phyloP scores from a whole-genome alignment of 495 filamentous ascomycete genomes.

The Penicillium verhagenii region DNA sequence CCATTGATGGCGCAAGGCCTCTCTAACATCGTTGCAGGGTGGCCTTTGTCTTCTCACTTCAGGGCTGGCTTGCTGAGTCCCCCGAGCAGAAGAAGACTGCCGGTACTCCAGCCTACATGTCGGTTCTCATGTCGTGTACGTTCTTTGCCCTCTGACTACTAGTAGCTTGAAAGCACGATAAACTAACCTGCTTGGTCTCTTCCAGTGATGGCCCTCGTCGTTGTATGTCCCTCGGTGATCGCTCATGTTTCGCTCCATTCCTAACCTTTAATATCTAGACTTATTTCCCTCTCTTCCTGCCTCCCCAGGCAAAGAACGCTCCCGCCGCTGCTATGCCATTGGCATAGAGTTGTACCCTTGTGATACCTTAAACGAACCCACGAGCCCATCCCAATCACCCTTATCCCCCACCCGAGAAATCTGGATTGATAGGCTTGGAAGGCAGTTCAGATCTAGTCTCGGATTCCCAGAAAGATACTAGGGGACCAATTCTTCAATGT shows the following conservation, averaged over 20 bases:
- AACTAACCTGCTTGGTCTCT: constrained; percentile 14
- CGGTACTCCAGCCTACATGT: constrained; percentile 77
- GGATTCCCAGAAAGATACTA: background rate
- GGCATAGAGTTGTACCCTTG: constrained; percentile 22
- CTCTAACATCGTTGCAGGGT: constrained; percentile 54
- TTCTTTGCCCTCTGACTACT: constrained; percentile 10
- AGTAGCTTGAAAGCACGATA: background rate
- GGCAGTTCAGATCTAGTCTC: background rate
- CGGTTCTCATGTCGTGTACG: constrained; percentile 82
- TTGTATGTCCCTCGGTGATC: constrained; percentile 47
- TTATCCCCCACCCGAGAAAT: background rate
- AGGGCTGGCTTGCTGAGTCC: constrained; percentile 83
- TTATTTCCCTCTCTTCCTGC: constrained; percentile 84
- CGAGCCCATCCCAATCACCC: constrained; percentile 1
- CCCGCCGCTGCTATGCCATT: constrained; percentile 46
- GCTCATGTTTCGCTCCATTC: background rate
- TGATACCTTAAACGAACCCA: constrained; percentile 14
- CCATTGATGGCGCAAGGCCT: background rate
- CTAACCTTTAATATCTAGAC: constrained; percentile 44
- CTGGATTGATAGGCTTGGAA: background rate
- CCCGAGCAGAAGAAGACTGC: constrained; percentile 66
- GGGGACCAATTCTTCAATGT: background rate
- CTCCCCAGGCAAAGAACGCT: constrained; percentile 45
- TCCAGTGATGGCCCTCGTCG: constrained; percentile 73
- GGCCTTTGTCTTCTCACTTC: constrained; percentile 77